Base-by-base conservation (phyloP, 164 flowering plant genomes). In the Nymphaea colorata region DNA sequence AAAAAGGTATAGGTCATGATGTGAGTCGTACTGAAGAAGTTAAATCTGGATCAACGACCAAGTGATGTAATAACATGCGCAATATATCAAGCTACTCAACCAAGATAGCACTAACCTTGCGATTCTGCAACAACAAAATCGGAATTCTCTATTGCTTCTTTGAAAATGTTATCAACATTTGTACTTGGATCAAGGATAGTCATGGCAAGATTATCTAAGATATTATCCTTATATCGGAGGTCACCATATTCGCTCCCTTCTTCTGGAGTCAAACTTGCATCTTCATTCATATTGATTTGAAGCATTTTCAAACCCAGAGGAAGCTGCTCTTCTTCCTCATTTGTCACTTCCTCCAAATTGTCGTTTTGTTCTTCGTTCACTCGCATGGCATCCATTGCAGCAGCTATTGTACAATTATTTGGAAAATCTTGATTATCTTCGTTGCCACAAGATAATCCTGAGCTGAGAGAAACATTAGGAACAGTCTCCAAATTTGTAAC, bases 121-220 rank as follows among this genome's bases (percentile, higher is more conserved):
- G 67, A 36, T 62, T 75, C 78, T 43, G 41, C 64, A 14, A 25
- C 36, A 25, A 25, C 64, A 45, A 68, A 62, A 44, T 66, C 66
- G 43, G 78, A 68, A 68, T 61, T 75, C 66, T 71, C 78, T 67
- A 71, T 68, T 68, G 77, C 77, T 66, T 75, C 77, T 71, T 75
- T 75, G 60, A 75, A 68, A 68, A 75, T 75, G 70, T 68, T 75
- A 66, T 71, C 75, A 11, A 75, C 74, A 68, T 69, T 71, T 10
- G 72, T 59, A 68, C 62, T 66, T 68, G 78, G 75, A 55, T 71
- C 78, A 67, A 68, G 66, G 16, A 75, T 71, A 64, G 72, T 71
- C 72, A 68, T 65, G 18, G 78, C 69, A 51, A 75, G 71, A 47
- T 75, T 75, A 62, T 75, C 78, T 68, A 71, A 47, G 55, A 75